A percentile compares a stretch with the other conserved stretches of the same genome.
phyloP scores from a whole-genome alignment of 2,329 filamentous ascomycete species.

The Karstenula rhodostoma region DNA sequence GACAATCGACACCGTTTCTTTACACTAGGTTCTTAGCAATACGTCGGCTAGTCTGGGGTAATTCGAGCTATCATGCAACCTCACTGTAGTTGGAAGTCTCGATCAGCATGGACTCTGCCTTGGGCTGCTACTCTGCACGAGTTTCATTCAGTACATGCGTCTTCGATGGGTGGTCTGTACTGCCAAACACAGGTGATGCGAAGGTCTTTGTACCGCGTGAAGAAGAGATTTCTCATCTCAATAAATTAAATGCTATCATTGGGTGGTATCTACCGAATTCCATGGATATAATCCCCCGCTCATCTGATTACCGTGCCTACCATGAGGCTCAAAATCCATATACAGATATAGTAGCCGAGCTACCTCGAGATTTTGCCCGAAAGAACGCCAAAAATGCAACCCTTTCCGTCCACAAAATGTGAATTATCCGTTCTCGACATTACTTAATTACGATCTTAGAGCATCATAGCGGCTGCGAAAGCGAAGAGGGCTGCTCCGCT shows the following conservation, averaged over 20 bases:
- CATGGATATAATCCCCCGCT: neutral
- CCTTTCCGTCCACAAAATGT: neutral
- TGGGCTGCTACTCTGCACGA: no score
- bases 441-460: constrained; percentile 23
- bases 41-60: no score
- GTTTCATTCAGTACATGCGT: no score
- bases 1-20: no score
- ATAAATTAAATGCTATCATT: neutral
- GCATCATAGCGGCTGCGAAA: constrained; percentile 31
- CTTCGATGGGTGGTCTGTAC: no score
- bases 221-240: neutral
- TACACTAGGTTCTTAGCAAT: no score
- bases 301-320: constrained; percentile 1
- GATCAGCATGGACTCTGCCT: no score
- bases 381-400: constrained; percentile 6
- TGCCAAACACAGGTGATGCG: no score
- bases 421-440: neutral
- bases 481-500: constrained; percentile 34
- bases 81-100: no score
- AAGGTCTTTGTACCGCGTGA: no score
- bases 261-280: constrained; percentile 8
- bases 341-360: neutral
- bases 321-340: neutral
- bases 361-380: neutral
- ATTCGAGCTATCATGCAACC: no score